Evolutionary conservation across 768 basidiomycete species (phyloP), one percentile per base, ranked within the genome.

Genomic region (Galerina marginata): DNA sequence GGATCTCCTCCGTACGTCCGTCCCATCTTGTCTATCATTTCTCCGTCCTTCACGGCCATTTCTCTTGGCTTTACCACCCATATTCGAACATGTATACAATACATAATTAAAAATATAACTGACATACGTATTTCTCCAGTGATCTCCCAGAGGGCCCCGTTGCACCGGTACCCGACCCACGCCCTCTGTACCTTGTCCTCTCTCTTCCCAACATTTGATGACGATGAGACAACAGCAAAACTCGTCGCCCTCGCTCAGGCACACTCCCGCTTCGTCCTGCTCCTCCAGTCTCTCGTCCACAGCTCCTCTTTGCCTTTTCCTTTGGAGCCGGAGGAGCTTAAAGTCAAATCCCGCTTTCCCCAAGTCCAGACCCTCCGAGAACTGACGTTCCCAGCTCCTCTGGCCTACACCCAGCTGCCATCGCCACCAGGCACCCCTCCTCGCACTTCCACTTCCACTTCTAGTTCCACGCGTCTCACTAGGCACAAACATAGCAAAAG

Each of bases 221-320:
- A 78, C 60, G 73, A 79, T 62, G 63, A 65, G 47, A 64, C 67
- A 50, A 75, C 77, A 4, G 55, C 71, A 12, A 77, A 76, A 42
- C 75, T 87, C n/a, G 73, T 78, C 36, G 71, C 79, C 3, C 73
- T 90, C 9, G 75, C 85, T 2, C 82, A 82, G 23, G 83, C 88
- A 2, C 90, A 93, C 68, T 89, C 91, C 12, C 85, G 91, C 9
- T 86, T 91, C 65, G 87, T 92, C 20, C 82, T 93, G 15, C 77
- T 91, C 15, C 75, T 93, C 3, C 92, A 93, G 64, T 84, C 90
- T 2, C 74, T 92, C 44, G 85, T 87, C 0, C 86, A 93, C 67
- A 87, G 87, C 59, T 86, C 87, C 0, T 68, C 73, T 20, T 66
- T 79, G 6, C 78, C 84, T 12, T 68, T 83, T 6, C 79, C 80